phyloP scores from a whole-genome alignment of 345 rosid species.

The Moricandia moricandioides region DNA sequence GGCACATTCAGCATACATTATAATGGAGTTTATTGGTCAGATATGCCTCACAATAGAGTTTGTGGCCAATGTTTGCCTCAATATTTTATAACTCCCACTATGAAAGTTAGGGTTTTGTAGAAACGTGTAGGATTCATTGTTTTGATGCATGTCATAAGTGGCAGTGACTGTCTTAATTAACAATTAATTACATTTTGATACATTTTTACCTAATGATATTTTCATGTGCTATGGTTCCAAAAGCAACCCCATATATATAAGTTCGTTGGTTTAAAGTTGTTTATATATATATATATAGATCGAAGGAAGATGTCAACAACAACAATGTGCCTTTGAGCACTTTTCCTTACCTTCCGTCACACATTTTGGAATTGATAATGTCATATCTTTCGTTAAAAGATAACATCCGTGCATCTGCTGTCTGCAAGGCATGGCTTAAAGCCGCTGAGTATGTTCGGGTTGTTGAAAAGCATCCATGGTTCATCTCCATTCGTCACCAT shows the following conservation, averaged over 20 bases:
- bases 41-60: no score
- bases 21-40: no score
- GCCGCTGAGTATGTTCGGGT: constrained; percentile 38
- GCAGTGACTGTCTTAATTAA: neutral
- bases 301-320: neutral
- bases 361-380: no score
- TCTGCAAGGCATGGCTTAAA: no score
- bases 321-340: neutral
- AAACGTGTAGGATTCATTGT: neutral
- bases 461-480: constrained; percentile 55
- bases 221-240: neutral
- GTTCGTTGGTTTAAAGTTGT: neutral
- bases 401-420: no score
- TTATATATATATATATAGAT: neutral
- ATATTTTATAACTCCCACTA: neutral
- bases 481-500: constrained; percentile 57
- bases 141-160: neutral
- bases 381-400: no score
- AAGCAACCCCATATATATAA: neutral
- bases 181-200: neutral
- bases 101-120: neutral
- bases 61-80: neutral
- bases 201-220: neutral
- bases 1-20: no score
- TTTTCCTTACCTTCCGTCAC: no score